Base-by-base conservation (phyloP, 306 rosid genomes). In the Phaseolus lunatus region DNA sequence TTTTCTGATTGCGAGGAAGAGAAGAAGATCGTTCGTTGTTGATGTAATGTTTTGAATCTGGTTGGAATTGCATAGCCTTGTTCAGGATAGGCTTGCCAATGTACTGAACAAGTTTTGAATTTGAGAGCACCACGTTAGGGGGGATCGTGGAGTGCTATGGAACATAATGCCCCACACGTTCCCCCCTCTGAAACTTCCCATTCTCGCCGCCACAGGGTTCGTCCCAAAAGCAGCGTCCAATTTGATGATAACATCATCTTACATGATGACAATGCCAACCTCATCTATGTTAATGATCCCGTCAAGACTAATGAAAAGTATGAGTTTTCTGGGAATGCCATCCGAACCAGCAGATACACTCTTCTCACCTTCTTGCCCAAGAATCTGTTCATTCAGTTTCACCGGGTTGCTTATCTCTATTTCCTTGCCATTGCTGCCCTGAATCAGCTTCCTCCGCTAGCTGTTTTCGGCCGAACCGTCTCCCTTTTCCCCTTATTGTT, bases 371-470 rank as follows among this genome's bases (percentile, higher is more conserved):
- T 93, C 85, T 82, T 93, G 75, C 97, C 96, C 19, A 87, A 88
- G 84, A 93, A 90, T 79, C 75, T 93, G 19, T 93, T 93, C 79
- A 89, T 86, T 63, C 97, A 93, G 81, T 93, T 93, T 72, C 97
- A 93, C 41, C 84, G 97, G 10, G 87, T 93, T 44, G 97, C 97
- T 64, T 93, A 93, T 61, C 80, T 93, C 62, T 93, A 93, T 80
- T 93, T 93, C 81, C 91, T 93, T 22, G 96, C 88, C 37, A 93
- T 93, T 78, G 96, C 94, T n/a, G 90, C 84, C 54, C 94, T 93
- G 63, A 90, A 93, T 72, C 97, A 93, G 92, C 97, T 93, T 65
- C 97, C 97, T 24, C 97, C 93, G 13, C 81, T 93, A 18, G 97
- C 96, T 7, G 96, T 93, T 52, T 93, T 93, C 77, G 97, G 96